Evolutionary conservation across 2,329 filamentous ascomycete genomes (phyloP).

Genomic region (Pleurostoma richardsiae): DNA sequence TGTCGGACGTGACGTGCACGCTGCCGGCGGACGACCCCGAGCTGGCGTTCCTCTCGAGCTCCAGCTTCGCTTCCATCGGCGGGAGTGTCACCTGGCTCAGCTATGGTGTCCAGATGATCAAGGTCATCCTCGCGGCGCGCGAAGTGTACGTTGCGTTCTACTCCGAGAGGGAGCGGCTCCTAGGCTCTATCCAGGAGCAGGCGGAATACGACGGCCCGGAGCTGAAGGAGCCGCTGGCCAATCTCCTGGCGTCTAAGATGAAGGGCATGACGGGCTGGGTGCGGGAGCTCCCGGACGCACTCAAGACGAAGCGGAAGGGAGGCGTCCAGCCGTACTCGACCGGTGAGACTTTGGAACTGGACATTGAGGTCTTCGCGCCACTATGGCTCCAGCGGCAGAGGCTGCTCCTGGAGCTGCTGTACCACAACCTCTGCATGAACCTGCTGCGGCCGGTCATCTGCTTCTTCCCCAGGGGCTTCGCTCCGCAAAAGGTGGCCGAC

Average conservation of each 20-base stretch:
- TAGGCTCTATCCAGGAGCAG: background rate
- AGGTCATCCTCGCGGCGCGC: constrained; percentile 24
- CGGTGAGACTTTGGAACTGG: constrained; percentile 18
- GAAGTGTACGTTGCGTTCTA: constrained; percentile 28
- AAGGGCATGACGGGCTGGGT: constrained; percentile 25
- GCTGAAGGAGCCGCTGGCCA: constrained; percentile 22
- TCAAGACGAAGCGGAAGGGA: constrained; percentile 25
- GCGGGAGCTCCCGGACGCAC: constrained; percentile 23
- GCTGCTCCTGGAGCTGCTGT: constrained; percentile 31
- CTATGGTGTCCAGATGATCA: constrained; percentile 25
- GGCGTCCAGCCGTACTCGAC: constrained; percentile 24
- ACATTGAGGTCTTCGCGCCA: constrained; percentile 28
- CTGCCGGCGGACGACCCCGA: constrained; percentile 29
- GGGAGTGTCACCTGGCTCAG: constrained; percentile 32
- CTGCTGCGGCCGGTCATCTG: constrained; percentile 33
- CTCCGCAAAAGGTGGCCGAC: constrained; percentile 15
- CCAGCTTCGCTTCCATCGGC: constrained; percentile 22
- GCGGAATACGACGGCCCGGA: constrained; percentile 19
- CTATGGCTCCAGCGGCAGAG: constrained; percentile 35
- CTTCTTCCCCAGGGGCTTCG: constrained; percentile 14
- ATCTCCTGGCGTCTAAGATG: constrained; percentile 13
- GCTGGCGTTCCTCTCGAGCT: constrained; percentile 19
- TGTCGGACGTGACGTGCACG: constrained; percentile 24
- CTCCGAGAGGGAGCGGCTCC: background rate
- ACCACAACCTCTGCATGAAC: constrained; percentile 29